phyloP scores from a whole-genome alignment of 2,329 filamentous ascomycete genomes.

The Aspergillus ochraceus region DNA sequence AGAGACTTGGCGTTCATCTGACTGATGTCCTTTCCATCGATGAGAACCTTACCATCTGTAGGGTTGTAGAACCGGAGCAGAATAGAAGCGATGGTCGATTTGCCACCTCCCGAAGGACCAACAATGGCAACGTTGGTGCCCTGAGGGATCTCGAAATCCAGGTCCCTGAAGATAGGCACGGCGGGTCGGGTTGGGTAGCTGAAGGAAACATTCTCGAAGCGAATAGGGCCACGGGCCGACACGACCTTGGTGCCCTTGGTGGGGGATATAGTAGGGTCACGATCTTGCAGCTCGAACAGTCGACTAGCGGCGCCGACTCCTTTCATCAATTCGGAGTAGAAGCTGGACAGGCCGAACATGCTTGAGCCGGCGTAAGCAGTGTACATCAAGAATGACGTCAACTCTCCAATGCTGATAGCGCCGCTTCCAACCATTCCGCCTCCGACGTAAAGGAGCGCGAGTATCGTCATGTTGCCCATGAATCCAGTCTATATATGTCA shows the following conservation, averaged over 20 bases:
- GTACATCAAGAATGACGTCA: constrained; percentile 98
- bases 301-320: constrained; percentile 95
- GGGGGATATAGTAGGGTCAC: constrained; percentile 79
- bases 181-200: constrained; percentile 92
- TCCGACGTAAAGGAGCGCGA: constrained; percentile 85
- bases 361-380: constrained; percentile 83
- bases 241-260: constrained; percentile 77
- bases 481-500: constrained; percentile 68
- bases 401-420: constrained; percentile 82
- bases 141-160: constrained; percentile 88
- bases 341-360: constrained; percentile 89
- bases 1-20: constrained; percentile 92
- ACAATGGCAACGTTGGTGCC: constrained; percentile 96
- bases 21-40: constrained; percentile 80
- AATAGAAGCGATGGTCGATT: constrained; percentile 92
- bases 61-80: constrained; percentile 89
- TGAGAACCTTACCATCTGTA: constrained; percentile 72
- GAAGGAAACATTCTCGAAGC: constrained; percentile 82
- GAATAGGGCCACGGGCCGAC: constrained; percentile 85
- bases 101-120: constrained; percentile 91
- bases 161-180: constrained; percentile 83
- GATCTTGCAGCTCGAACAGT: constrained; percentile 92
- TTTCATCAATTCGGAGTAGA: constrained; percentile 99
- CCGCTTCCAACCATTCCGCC: constrained; percentile 87
- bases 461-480: constrained; percentile 93